Evolutionary conservation across 805 yeast genomes (phyloP).

Genomic region (Wickerhamiella parazyma): DNA sequence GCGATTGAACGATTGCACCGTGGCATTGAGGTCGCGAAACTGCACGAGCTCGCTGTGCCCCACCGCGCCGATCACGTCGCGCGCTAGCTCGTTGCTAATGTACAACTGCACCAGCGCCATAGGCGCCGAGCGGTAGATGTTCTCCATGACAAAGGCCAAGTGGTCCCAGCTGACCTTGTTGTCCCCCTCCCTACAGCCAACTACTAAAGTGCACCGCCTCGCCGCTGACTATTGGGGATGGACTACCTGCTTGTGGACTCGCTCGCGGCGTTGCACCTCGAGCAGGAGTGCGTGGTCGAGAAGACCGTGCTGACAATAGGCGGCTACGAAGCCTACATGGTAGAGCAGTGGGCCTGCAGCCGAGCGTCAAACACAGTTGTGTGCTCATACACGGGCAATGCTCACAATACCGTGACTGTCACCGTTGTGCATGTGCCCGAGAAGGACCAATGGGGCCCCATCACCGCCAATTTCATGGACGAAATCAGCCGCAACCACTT

Average conservation of each 20-base stretch:
- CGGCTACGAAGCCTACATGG: constrained; percentile 83
- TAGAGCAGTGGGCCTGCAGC: constrained; percentile 86
- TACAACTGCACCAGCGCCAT: constrained; percentile 89
- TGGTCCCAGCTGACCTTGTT: neutral
- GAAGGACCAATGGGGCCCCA: constrained; percentile 35
- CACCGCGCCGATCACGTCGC: constrained; percentile 67
- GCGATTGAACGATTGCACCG: constrained; percentile 71
- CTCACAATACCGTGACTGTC: constrained; percentile 47
- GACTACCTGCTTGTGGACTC: constrained; percentile 24
- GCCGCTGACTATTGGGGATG: constrained; percentile 5
- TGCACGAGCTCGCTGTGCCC: constrained; percentile 79
- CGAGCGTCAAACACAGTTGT: constrained; percentile 55
- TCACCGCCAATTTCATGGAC: constrained; percentile 45
- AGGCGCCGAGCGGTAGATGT: constrained; percentile 66
- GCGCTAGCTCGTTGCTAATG: constrained; percentile 74
- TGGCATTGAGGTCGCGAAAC: constrained; percentile 72
- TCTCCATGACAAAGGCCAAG: constrained; percentile 11
- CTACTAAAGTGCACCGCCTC: no score
- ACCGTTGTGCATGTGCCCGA: constrained; percentile 43
- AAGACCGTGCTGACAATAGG: constrained; percentile 35
- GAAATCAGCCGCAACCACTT: constrained; percentile 56
- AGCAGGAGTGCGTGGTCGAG: constrained; percentile 22
- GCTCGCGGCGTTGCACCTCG: constrained; percentile 19
- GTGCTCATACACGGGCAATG: constrained; percentile 76
- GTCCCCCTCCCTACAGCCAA: no score